Evolutionary conservation across 1,139 yeast species (phyloP), one percentile per base, ranked within the genome.

Genomic region (Zygotorulaspora mrakii): DNA sequence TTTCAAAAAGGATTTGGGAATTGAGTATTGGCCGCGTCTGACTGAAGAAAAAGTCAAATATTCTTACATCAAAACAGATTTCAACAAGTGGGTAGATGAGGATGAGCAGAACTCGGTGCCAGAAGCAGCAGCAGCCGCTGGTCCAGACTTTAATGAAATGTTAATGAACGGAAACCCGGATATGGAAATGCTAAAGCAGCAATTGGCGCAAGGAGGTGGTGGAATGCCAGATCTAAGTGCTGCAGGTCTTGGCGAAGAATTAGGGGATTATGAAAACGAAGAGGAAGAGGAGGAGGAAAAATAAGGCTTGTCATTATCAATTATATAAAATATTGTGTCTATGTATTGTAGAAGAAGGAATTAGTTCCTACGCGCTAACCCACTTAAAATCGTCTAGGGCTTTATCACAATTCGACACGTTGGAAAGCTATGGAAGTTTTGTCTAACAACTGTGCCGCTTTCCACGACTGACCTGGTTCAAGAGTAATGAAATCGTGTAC

Each of bases 1-100:
- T 65, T 88, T 53, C 74, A 85, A 66, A 86, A 91, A 75, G 76
- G 81, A 67, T 72, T 70, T 48, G 61, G 73, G 35, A 66, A 77
- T 70, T 45, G 96, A 88, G 60, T 89, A 70, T 71, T 94, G 97
- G 98, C 97, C 89, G 61, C 78, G 94, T 65, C 74, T 84, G 64
- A 83, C 82, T 49, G 85, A 80, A 68, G 86, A 77, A 57, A 84
- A 79, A 68, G 71, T 73, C 54, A 83, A 75, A 61, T 74, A 71
- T 50, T 82, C 77, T 53, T 86, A 76, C 65, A 77, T 91, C 62
- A 84, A 86, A 71, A 91, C 98, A 11, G 98, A 91, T 62, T 91
- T 91, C 59, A 96, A 89, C 69, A 85, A 82, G 66, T 91, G 98
- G 98, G 94, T 83, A 32, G 95, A 87, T 61, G 95, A 87, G 69